phyloP scores from a whole-genome alignment of 2,329 filamentous ascomycete species.

The Colletotrichum sp. region DNA sequence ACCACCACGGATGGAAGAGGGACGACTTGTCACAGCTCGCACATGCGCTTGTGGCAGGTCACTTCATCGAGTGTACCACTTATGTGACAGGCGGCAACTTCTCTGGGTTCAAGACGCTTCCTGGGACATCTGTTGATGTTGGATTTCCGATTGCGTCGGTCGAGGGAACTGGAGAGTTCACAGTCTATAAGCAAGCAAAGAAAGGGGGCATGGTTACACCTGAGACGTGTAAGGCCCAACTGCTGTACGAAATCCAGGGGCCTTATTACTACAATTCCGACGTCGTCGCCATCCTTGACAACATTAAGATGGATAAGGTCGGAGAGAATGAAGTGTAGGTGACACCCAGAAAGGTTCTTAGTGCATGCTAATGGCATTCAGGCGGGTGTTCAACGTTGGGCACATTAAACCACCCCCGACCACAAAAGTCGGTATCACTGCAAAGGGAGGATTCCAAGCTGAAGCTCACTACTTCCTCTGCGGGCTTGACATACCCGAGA shows the following conservation, averaged over 20 bases:
- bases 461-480: conserved; percentile 49
- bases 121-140: conserved; percentile 37
- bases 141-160: conserved; percentile 57
- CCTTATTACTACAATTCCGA: conserved; percentile 49
- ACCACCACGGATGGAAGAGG: conserved; percentile 53
- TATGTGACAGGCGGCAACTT: conserved; percentile 60
- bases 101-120: conserved; percentile 48
- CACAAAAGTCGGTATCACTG: conserved; percentile 48
- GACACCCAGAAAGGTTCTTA: not conserved
- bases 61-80: conserved; percentile 55
- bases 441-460: conserved; percentile 47
- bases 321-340: conserved; percentile 35
- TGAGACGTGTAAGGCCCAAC: conserved; percentile 39
- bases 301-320: conserved; percentile 50
- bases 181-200: conserved; percentile 51
- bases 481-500: conserved; percentile 47
- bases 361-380: not conserved
- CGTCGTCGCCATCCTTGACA: conserved; percentile 42
- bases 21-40: conserved; percentile 51
- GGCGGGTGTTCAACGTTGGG: conserved; percentile 23
- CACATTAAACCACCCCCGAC: conserved; percentile 28
- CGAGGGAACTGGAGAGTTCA: conserved; percentile 44
- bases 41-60: conserved; percentile 49
- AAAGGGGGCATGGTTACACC: conserved; percentile 26
- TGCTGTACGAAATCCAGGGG: conserved; percentile 52